Conservation (phyloP, 768 basidiomycete genomes). For the Boletus huronensis region DNA sequence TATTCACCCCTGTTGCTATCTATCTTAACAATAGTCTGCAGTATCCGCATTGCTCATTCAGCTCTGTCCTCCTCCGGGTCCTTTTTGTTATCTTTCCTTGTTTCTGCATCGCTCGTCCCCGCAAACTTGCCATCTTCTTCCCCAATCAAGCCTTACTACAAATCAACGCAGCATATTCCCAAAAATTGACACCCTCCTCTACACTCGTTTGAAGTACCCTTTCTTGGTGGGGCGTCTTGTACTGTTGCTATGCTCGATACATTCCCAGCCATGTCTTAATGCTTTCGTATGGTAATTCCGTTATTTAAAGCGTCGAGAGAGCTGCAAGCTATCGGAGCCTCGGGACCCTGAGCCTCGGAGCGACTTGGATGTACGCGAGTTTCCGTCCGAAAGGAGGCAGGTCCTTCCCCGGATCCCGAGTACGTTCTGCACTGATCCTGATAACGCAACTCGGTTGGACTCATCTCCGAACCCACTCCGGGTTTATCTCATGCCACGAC, state of each 20-base stretch:
- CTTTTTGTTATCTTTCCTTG: conserved; percentile 23
- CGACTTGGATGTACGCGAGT: conserved; percentile 5
- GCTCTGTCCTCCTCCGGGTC: conserved; percentile 19
- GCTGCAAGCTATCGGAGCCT: conserved; percentile 7
- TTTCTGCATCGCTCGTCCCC: conserved; percentile 20
- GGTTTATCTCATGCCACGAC: conserved; percentile 7
- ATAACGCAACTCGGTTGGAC: conserved; percentile 2
- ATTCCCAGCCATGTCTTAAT: conserved; percentile 34
- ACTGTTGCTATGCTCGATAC: conserved; percentile 35
- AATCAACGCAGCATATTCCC: conserved; percentile 23
- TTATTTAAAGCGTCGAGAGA: conserved; percentile 24
- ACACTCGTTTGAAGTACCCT: conserved; percentile 28
- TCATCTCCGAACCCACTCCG: conserved; percentile 10
- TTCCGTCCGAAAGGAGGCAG: neutral
- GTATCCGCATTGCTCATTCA: conserved; percentile 23
- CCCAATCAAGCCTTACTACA: conserved; percentile 12
- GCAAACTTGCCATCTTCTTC: conserved; percentile 15
- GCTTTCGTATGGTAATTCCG: conserved; percentile 34
- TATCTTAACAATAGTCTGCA: conserved; percentile 23
- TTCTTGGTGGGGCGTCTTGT: conserved; percentile 31
- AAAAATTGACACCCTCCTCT: conserved; percentile 25
- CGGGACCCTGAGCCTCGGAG: conserved; percentile 9
- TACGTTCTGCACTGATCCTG: neutral
- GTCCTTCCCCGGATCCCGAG: neutral
- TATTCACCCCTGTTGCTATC: conserved; percentile 24